These are phyloP conservation scores for Anisodus tanguticus DNA, from an alignment of 257 asterid species.

Conservation along the genomic window DNA sequence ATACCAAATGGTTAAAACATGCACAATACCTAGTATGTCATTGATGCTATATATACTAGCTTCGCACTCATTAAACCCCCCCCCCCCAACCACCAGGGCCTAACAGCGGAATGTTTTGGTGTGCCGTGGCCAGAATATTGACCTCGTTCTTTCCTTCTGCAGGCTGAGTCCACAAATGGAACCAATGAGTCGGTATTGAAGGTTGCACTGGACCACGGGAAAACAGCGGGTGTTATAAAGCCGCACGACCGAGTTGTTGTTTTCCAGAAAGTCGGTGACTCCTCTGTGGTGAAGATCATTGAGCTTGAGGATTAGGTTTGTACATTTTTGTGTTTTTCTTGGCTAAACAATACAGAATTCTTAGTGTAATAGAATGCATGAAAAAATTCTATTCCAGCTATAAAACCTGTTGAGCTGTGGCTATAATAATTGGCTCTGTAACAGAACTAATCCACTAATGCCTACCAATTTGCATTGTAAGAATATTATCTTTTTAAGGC, in stretches of 20 bases:
- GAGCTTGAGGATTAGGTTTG: conserved; percentile 75
- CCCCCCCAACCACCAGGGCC: too few species aligned
- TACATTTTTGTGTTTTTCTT: not conserved
- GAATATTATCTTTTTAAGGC: not conserved
- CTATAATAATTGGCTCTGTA: not conserved
- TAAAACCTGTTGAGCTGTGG: conserved; percentile 2
- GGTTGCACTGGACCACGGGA: conserved; percentile 95
- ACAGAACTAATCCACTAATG: not conserved
- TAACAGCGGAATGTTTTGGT: not conserved
- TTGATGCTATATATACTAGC: too few species aligned
- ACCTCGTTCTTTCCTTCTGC: conserved; percentile 15
- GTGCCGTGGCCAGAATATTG: not conserved
- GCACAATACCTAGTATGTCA: too few species aligned
- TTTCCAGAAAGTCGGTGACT: conserved; percentile 83
- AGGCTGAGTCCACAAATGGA: conserved; percentile 86
- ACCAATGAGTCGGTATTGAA: conserved; percentile 79
- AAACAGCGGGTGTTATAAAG: conserved; percentile 77
- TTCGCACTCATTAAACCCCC: not conserved
- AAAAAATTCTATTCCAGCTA: conserved; percentile 4
- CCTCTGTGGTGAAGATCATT: conserved; percentile 66
- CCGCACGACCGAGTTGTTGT: conserved; percentile 89
- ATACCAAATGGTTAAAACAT: too few species aligned
- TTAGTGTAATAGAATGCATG: conserved; percentile 9
- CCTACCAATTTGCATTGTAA: not conserved
- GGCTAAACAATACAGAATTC: conserved; percentile 10